Percentiles rank a stretch among this genome's conserved stretches.
These are phyloP conservation scores for Botryobasidium botryosum DNA, from an alignment of 768 basidiomycete species.

Conservation along the genomic window DNA sequence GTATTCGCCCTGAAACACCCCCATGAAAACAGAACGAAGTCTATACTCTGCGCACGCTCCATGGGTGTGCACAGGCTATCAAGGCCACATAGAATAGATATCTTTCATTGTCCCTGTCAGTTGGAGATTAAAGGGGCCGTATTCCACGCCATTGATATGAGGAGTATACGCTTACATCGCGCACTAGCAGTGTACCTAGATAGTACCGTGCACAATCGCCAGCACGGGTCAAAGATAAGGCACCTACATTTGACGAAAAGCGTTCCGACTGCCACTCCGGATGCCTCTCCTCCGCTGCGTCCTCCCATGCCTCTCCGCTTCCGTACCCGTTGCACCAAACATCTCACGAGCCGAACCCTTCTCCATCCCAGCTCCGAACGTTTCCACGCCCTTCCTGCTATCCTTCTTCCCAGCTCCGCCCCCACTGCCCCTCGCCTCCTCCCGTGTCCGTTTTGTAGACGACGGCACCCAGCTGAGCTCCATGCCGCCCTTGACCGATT, in stretches of 20 bases:
- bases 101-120: too few species aligned
- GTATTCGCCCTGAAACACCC: too few species aligned
- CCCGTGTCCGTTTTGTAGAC: constrained; percentile 18
- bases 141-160: too few species aligned
- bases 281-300: constrained; percentile 58
- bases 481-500: constrained; percentile 41
- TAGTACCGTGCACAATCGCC: too few species aligned
- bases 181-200: too few species aligned
- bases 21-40: too few species aligned
- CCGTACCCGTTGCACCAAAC: constrained; percentile 24
- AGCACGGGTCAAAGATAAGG: too few species aligned
- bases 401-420: constrained; percentile 17
- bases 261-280: constrained; percentile 83
- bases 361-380: constrained; percentile 82
- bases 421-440: constrained; percentile 24
- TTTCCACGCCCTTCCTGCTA: constrained; percentile 44
- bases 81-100: too few species aligned
- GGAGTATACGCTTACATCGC: too few species aligned
- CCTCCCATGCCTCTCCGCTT: constrained; percentile 62
- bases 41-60: too few species aligned
- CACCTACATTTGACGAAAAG: constrained; percentile 29
- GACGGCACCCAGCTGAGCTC: constrained; percentile 75
- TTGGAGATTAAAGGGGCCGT: too few species aligned
- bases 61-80: too few species aligned
- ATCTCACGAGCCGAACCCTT: constrained; percentile 40